Evolutionary conservation across 2,329 filamentous ascomycete genomes (phyloP).

Genomic region (Raffaelea arxii): DNA sequence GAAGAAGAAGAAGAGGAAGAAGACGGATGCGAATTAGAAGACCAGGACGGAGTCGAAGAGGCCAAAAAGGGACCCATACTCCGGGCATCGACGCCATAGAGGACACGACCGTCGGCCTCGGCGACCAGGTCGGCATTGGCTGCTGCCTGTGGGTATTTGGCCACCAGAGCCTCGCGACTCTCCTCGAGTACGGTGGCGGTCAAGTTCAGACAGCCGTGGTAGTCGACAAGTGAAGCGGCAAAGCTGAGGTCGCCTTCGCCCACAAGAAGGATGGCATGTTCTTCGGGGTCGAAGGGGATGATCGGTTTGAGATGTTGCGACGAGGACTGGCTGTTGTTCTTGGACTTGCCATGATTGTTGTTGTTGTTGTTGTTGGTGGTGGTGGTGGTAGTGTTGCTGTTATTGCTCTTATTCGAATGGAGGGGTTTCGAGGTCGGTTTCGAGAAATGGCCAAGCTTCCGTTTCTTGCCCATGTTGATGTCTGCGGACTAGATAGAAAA

Average conservation of each 20-base stretch:
- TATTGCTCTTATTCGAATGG: no score
- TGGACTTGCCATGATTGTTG: background rate
- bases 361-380: constrained; percentile 5
- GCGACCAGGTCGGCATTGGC: constrained; percentile 47
- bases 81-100: constrained; percentile 59
- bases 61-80: constrained; percentile 41
- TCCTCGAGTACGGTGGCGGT: constrained; percentile 62
- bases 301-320: constrained; percentile 30
- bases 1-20: no score
- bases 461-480: constrained; percentile 28
- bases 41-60: no score
- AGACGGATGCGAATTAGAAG: no score
- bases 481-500: background rate
- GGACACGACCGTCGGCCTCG: constrained; percentile 32
- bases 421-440: constrained; percentile 3
- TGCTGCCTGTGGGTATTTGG: constrained; percentile 65
- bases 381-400: constrained; percentile 11
- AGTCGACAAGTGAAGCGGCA: constrained; percentile 52
- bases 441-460: constrained; percentile 24
- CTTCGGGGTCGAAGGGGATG: constrained; percentile 58
- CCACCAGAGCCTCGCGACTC: constrained; percentile 43
- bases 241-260: constrained; percentile 80
- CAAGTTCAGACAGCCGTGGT: constrained; percentile 57
- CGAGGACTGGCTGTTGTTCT: constrained; percentile 3
- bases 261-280: constrained; percentile 63